These are phyloP conservation scores for Nakazawaea laoshanensis DNA, from an alignment of 805 yeast species.

Conservation along the genomic window DNA sequence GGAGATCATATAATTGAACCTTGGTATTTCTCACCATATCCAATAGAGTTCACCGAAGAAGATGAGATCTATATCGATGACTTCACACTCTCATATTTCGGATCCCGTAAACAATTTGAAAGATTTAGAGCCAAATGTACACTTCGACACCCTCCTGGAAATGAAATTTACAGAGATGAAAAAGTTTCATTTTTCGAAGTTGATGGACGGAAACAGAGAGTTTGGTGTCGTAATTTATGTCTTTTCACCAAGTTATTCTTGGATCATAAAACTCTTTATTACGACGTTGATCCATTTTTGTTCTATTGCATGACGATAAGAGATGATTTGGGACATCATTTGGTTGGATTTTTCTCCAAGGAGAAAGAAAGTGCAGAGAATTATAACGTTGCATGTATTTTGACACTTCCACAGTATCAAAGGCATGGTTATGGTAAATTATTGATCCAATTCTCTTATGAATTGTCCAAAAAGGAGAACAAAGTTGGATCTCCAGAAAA, in stretches of 20 bases:
- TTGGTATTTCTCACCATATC: slow-evolving; percentile 98
- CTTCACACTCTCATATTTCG: slow-evolving; percentile 81
- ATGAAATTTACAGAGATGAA: slow-evolving; percentile 91
- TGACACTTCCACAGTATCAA: slow-evolving; percentile 94
- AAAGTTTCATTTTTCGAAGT: slow-evolving; percentile 93
- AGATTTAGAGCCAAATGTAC: slow-evolving; percentile 84
- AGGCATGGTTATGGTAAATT: slow-evolving; percentile 90
- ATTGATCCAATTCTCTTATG: slow-evolving; percentile 89
- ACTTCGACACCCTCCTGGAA: slow-evolving; percentile 95
- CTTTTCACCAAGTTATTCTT: slow-evolving; percentile 80
- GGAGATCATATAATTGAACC: slow-evolving; percentile 94
- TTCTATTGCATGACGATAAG: slow-evolving; percentile 92
- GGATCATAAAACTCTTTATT: slow-evolving; percentile 93
- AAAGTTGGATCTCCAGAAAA: slow-evolving; percentile 97
- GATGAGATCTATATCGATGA: slow-evolving; percentile 89
- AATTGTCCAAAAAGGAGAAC: slow-evolving; percentile 77
- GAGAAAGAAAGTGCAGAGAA: slow-evolving; percentile 95
- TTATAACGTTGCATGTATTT: slow-evolving; percentile 94
- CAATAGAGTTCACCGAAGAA: slow-evolving; percentile 87
- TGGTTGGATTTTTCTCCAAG: slow-evolving; percentile 94
- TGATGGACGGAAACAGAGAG: slow-evolving; percentile 91
- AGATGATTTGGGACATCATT: slow-evolving; percentile 88
- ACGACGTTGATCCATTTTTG: slow-evolving; percentile 95
- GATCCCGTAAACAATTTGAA: slow-evolving; percentile 85
- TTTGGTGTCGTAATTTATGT: slow-evolving; percentile 96